Percentiles rank a stretch among this genome's conserved stretches.
phyloP scores from a whole-genome alignment of 768 basidiomycete species.

The Dictyophora rubrovolvata region DNA sequence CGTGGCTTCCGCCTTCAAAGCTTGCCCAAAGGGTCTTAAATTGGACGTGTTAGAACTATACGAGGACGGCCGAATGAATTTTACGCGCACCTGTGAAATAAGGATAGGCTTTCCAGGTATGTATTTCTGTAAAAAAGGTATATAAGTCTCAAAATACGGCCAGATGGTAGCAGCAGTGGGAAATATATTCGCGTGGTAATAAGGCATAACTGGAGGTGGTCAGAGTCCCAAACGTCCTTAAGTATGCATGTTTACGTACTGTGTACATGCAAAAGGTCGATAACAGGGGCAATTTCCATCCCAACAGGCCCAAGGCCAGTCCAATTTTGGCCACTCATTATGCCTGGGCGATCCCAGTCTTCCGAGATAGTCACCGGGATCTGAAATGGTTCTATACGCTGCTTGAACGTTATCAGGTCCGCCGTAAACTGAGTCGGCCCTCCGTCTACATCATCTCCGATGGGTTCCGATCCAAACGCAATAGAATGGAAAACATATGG shows the following conservation, averaged over 20 bases:
- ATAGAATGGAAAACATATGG: slow-evolving; percentile 15
- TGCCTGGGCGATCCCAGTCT: slow-evolving; percentile 14
- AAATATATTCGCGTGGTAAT: slow-evolving; percentile 10
- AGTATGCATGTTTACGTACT: neutral
- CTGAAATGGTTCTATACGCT: slow-evolving; percentile 8
- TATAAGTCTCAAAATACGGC: slow-evolving; percentile 11
- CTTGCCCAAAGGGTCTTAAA: slow-evolving; percentile 33
- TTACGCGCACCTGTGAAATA: slow-evolving; percentile 4
- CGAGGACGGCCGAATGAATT: neutral
- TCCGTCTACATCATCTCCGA: slow-evolving; percentile 14
- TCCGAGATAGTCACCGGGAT: slow-evolving; percentile 13
- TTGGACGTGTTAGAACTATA: slow-evolving; percentile 18
- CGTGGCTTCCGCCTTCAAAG: slow-evolving; percentile 26
- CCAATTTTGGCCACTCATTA: neutral
- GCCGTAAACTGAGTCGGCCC: slow-evolving; percentile 6
- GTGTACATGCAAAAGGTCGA: slow-evolving; percentile 13
- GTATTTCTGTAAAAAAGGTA: slow-evolving; percentile 4
- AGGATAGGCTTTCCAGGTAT: slow-evolving; percentile 7
- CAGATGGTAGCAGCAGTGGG: slow-evolving; percentile 3
- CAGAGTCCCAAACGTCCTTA: neutral
- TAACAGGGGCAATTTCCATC: slow-evolving; percentile 3
- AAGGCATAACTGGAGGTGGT: slow-evolving; percentile 8
- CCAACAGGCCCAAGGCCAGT: slow-evolving; percentile 6
- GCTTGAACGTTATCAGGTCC: slow-evolving; percentile 6
- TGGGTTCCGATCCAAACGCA: slow-evolving; percentile 14